Evolutionary conservation across 1,284 basidiomycete genomes (phyloP).

Genomic region (Thecaphora frezii): DNA sequence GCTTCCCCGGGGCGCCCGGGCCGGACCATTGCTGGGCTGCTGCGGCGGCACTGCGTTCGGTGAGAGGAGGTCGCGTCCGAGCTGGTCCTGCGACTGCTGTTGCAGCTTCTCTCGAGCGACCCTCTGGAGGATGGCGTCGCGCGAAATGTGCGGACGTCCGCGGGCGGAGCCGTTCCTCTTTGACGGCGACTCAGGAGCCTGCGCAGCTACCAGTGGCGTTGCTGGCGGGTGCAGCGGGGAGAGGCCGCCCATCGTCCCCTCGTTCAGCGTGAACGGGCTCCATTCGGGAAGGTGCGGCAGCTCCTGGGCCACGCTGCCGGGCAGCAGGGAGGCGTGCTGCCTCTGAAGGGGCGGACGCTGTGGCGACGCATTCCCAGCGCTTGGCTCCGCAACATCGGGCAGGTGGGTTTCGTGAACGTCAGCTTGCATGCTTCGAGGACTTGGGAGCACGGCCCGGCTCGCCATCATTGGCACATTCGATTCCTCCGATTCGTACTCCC

Average conservation of each 20-base stretch:
- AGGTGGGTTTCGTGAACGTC: constrained; percentile 1
- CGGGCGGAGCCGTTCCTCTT: constrained; percentile 13
- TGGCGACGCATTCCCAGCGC: too few relatives aligned
- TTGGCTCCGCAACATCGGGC: too few relatives aligned
- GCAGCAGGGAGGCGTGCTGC: constrained; percentile 3
- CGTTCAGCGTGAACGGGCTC: constrained; percentile 45
- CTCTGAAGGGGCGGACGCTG: too few relatives aligned
- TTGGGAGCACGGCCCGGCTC: background rate
- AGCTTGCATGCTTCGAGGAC: constrained; percentile 5
- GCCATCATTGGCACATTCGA: background rate
- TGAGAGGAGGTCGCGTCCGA: too few relatives aligned
- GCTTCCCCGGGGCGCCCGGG: background rate
- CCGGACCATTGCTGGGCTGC: background rate
- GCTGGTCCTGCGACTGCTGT: constrained; percentile 5
- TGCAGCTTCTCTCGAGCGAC: constrained; percentile 41
- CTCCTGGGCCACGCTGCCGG: background rate
- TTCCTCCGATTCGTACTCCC: background rate
- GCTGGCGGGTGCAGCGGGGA: background rate
- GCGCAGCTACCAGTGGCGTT: background rate
- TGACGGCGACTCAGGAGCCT: constrained; percentile 4
- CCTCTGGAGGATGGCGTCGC: constrained; percentile 52
- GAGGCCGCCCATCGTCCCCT: background rate
- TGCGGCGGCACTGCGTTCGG: background rate
- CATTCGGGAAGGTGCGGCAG: constrained; percentile 51
- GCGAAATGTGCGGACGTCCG: constrained; percentile 53